A percentile compares a stretch with the other conserved stretches of the same genome.
These are phyloP conservation scores for Pythium pyrilobum DNA, from an alignment of 352 stramenopile genomes.

Conservation along the genomic window DNA sequence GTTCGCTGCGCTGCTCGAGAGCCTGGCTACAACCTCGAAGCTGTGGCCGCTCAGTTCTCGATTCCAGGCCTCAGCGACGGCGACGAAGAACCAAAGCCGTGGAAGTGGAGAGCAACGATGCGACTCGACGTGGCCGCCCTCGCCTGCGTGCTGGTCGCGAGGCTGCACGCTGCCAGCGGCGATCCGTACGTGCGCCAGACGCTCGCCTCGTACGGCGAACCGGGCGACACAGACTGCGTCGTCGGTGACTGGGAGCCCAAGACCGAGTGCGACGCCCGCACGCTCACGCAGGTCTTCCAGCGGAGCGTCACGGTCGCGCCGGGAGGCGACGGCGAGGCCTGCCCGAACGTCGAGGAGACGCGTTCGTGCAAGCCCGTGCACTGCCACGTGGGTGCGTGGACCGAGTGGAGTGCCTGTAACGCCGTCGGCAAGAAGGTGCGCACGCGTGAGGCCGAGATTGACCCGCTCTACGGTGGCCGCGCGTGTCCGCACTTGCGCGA, in stretches of 20 bases:
- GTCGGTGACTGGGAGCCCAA: not conserved
- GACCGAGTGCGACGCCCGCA: not conserved
- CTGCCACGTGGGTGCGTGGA: not conserved
- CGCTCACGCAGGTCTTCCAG: not conserved
- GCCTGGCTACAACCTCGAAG: no score
- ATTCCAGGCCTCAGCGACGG: no score
- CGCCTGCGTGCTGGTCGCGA: not conserved
- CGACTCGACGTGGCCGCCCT: not conserved
- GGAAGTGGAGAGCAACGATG: no score
- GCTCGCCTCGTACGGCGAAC: not conserved
- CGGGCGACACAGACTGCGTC: not conserved
- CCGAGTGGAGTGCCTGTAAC: not conserved
- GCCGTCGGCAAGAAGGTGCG: not conserved
- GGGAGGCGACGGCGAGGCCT: not conserved
- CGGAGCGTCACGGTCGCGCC: not conserved
- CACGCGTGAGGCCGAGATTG: not conserved
- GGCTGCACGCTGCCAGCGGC: not conserved
- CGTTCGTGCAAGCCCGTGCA: not conserved
- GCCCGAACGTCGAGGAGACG: not conserved
- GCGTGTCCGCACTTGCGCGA: not conserved
- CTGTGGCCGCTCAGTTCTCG: no score
- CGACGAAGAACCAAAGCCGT: no score
- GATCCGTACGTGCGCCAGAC: not conserved
- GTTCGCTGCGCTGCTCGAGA: no score
- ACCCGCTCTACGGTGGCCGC: not conserved